Percentiles rank a stretch among this genome's conserved stretches.
Evolutionary conservation across 1,284 basidiomycete species (phyloP).

Genomic region (Trichosporon sp.): DNA sequence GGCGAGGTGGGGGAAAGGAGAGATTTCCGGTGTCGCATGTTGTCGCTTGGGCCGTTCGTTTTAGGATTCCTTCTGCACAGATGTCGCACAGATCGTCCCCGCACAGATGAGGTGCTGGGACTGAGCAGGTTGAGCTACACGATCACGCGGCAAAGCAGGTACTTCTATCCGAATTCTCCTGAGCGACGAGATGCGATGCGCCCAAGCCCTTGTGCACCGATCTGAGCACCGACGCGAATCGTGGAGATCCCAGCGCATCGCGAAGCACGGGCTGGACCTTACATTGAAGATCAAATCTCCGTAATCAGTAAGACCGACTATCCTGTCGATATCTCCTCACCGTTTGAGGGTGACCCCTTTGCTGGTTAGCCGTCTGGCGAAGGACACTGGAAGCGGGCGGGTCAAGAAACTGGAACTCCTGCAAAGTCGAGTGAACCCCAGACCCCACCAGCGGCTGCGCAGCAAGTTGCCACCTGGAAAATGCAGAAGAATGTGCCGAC

Average conservation of each 20-base stretch:
- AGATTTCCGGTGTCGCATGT: not conserved
- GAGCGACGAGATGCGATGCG: slow-evolving; percentile 3
- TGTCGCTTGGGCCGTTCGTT: not conserved
- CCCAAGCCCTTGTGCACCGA: slow-evolving; percentile 4
- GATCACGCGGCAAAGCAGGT: not conserved
- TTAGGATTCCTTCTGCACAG: not conserved
- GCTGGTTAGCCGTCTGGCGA: not conserved
- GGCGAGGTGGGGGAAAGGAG: not conserved
- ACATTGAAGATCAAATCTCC: not conserved
- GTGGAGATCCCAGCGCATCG: slow-evolving; percentile 11
- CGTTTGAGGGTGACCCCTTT: slow-evolving; percentile 9
- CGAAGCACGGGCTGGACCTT: not conserved
- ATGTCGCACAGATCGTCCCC: slow-evolving; percentile 11
- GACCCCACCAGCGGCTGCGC: not conserved
- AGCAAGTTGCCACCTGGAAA: not conserved
- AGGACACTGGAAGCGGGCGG: not conserved
- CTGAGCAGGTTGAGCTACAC: not conserved
- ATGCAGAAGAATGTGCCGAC: not conserved
- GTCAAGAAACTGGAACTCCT: not conserved
- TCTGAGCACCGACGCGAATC: too few species aligned
- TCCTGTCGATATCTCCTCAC: not conserved
- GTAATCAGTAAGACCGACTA: slow-evolving; percentile 11
- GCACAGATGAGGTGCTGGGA: slow-evolving; percentile 14
- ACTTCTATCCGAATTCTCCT: not conserved
- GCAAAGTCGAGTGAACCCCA: not conserved